phyloP scores from a whole-genome alignment of 495 filamentous ascomycete species.

The Penicillium argentinense region DNA sequence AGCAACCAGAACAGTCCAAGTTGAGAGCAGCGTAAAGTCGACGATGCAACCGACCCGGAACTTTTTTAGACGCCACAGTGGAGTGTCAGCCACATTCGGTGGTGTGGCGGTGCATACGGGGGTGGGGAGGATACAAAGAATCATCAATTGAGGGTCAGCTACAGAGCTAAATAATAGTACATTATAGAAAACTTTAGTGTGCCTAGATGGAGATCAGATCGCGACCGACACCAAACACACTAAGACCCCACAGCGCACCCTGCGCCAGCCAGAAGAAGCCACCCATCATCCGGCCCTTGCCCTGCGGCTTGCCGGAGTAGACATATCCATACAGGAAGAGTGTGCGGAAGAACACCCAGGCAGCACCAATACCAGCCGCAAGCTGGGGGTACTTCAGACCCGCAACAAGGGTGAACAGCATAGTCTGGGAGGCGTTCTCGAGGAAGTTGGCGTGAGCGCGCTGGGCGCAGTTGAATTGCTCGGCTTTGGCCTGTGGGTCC shows the following conservation, averaged over 20 bases:
- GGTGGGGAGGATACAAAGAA: no score
- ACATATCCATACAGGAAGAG: slow-evolving; percentile 64
- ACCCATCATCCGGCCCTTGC: slow-evolving; percentile 47
- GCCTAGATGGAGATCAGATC: slow-evolving; percentile 31
- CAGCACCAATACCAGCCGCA: slow-evolving; percentile 49
- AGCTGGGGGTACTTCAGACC: slow-evolving; percentile 57
- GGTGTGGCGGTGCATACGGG: background rate
- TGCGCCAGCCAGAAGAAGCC: slow-evolving; percentile 41
- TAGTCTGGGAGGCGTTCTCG: slow-evolving; percentile 61
- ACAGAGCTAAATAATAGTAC: background rate
- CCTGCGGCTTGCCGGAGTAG: slow-evolving; percentile 42
- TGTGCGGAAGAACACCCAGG: slow-evolving; percentile 56
- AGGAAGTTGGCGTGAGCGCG: slow-evolving; percentile 71
- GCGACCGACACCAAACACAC: slow-evolving; percentile 41
- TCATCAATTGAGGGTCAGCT: background rate
- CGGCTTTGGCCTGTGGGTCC: slow-evolving; percentile 33
- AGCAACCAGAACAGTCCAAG: background rate
- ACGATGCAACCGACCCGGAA: no score
- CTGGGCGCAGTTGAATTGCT: slow-evolving; percentile 67
- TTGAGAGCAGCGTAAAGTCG: no score
- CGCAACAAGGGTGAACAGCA: slow-evolving; percentile 58
- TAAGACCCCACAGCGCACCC: slow-evolving; percentile 45
- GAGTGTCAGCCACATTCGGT: slow-evolving; percentile 13
- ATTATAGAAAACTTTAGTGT: background rate
- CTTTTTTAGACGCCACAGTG: slow-evolving; percentile 28